Evolutionary conservation across 1,284 basidiomycete species (phyloP).

Genomic region (Ceratobasidium sp.): DNA sequence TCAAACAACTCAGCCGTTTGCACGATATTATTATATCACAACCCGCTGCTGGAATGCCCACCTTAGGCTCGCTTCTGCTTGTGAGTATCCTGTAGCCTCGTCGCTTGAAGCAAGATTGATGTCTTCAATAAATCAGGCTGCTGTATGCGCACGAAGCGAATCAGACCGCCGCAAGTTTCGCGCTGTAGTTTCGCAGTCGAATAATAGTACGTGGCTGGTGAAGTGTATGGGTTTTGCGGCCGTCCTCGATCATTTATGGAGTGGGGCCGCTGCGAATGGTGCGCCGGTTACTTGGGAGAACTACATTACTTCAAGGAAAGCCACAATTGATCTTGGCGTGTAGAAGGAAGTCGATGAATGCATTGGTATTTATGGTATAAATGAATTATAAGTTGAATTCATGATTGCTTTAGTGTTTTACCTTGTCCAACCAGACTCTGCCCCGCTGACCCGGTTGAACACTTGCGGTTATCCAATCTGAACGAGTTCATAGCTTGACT

Average conservation of each 20-base stretch:
- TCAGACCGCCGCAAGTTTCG: not conserved
- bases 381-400: too few species aligned
- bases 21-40: not conserved
- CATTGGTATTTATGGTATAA: too few species aligned
- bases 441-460: too few species aligned
- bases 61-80: not conserved
- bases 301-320: conserved; percentile 15
- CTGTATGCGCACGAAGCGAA: conserved; percentile 14
- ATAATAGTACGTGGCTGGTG: not conserved
- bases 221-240: not conserved
- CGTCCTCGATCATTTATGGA: conserved; percentile 32
- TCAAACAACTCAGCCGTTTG: not conserved
- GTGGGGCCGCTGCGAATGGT: not conserved
- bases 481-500: too few species aligned
- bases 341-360: too few species aligned
- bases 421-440: too few species aligned
- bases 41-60: not conserved
- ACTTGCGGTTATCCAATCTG: too few species aligned
- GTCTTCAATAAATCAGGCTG: not conserved
- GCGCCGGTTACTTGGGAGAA: conserved; percentile 1
- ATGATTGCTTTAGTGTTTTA: too few species aligned
- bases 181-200: not conserved
- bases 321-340: not conserved
- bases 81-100: conserved; percentile 3
- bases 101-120: not conserved